A percentile compares a stretch with the other conserved stretches of the same genome.
Evolutionary conservation across 768 basidiomycete genomes (phyloP).

Genomic region (Mycena floridula): DNA sequence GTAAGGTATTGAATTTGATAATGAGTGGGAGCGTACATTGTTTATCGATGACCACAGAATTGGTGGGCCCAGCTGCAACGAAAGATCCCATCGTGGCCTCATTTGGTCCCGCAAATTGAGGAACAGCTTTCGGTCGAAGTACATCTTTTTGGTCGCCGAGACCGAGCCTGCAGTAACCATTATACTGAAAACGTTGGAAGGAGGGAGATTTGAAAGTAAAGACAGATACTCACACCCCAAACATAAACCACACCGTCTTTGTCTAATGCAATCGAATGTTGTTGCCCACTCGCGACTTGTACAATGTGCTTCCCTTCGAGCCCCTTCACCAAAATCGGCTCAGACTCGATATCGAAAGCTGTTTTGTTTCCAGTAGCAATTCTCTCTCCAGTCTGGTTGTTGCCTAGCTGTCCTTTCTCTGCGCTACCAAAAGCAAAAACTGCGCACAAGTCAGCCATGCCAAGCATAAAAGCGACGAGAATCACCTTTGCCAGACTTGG

Average conservation of each 20-base stretch:
- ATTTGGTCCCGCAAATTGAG: conserved; percentile 79
- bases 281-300: conserved; percentile 79
- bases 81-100: conserved; percentile 51
- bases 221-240: neutral
- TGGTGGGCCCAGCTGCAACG: conserved; percentile 77
- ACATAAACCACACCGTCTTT: conserved; percentile 39
- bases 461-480: conserved; percentile 1
- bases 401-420: conserved; percentile 90
- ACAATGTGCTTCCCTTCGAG: conserved; percentile 74
- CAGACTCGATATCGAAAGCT: conserved; percentile 55
- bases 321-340: conserved; percentile 33
- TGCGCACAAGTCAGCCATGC: conserved; percentile 16
- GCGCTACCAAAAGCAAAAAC: conserved; percentile 89
- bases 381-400: conserved; percentile 89
- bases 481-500: conserved; percentile 74
- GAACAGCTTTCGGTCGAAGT: conserved; percentile 76
- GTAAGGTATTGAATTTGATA: too few relatives aligned
- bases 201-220: too few relatives aligned
- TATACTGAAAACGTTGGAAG: conserved; percentile 70
- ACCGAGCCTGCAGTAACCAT: conserved; percentile 88
- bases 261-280: conserved; percentile 83
- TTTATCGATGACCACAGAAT: conserved; percentile 77
- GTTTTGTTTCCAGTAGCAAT: conserved; percentile 83
- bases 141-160: conserved; percentile 80
- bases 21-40: too few relatives aligned